Base-by-base conservation (phyloP, 352 stramenopile species). In the Globisporangium megalacanthum region DNA sequence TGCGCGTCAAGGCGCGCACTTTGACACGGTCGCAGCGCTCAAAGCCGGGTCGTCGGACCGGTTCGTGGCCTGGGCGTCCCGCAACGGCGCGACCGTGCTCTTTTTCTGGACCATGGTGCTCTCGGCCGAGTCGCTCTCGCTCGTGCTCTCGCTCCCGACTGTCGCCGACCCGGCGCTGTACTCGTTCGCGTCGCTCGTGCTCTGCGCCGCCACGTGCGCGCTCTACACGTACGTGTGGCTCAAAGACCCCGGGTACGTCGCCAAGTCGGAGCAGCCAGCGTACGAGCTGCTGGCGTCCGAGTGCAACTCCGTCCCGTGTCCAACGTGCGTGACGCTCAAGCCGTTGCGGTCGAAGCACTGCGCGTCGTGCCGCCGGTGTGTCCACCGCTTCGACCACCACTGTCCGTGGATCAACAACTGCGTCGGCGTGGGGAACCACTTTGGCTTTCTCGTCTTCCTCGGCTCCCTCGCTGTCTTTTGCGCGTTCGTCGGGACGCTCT, bases 361-460 rank as follows among this genome's bases (percentile, higher is more conserved):
- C 58, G 85, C 81, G 8, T 83, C 83, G 6, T 93, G 83, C 45
- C 68, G 77, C 20, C 81, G 83, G 25, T 93, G 83, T 49, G 81
- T 93, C 35, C 70, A 90, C 47, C 83, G 83, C 17, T 93, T 93
- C 50, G 83, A 93, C 58, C 83, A 93, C 58, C 83, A 93, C 56
- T 93, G 83, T 64, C 83, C 83, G 42, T 93, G 83, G 83, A 87
- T 93, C 52, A 92, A 90, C 68, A 93, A 93, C 61, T 93, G 83
- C 58, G 70, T 93, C 47, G 83, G 83, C 9, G 65, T 84, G 9
- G 70, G 76, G 22, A 93, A 93, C 55, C 83, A 93, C 59, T 64
- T 67, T 47, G 83, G 68, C 20, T 93, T 93, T 45, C 63, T 93
- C n/a, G 48, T 85, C 19, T 93, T 93, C 44, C 69, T 92, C 31